Base-by-base conservation (phyloP, 2,329 filamentous ascomycete genomes). In the Furcasterigmium furcatum region DNA sequence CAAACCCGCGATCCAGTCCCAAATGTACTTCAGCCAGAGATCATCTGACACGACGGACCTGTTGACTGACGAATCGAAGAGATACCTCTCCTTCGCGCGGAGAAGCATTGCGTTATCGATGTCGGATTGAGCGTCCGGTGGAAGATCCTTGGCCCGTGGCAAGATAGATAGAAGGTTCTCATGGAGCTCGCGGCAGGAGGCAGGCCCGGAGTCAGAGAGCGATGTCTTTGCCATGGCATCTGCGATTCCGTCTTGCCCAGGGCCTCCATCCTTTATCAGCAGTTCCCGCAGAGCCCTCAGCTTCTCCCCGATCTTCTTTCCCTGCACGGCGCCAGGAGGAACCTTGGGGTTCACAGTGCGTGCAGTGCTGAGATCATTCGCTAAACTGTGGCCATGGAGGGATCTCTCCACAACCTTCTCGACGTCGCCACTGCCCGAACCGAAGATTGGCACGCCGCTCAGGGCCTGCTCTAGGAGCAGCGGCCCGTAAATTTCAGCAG, bases 21-120 rank as follows among this genome's bases (percentile, higher is more conserved):
- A 95, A n/a, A 88, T 70, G 46, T 87, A 85, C 46, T 82, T 77
- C n/a, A 92, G 70, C 80, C 87, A 88, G 24, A 79, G 80, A 56
- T 91, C 84, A 49, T 89, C 86, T 6, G 75, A 71, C 2, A 87
- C 76, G n/a, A 91, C 77, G 6, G 74, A 66, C 50, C 78, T 77
- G 56, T 94, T 94, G 40, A 71, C 76, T 14, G 67, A 65, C 47
- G 81, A 82, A 55, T 91, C 72, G 49, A 85, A 84, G 1, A 85
- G 64, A 50, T 85, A 86, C 45, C 72, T 76, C 53, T 82, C 79
- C 50, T 77, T 78, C 8, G 80, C 79, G 14, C 82, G 77, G 30
- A 80, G 63, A 9, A 85, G 64, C 72, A 83, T 82, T 4, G 71
- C 62, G 49, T 84, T 76, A 49, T 84, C 76, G 12, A 82, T 57